Conservation (phyloP, 148 eudicot species). For the Tetragonia tetragonoides region DNA sequence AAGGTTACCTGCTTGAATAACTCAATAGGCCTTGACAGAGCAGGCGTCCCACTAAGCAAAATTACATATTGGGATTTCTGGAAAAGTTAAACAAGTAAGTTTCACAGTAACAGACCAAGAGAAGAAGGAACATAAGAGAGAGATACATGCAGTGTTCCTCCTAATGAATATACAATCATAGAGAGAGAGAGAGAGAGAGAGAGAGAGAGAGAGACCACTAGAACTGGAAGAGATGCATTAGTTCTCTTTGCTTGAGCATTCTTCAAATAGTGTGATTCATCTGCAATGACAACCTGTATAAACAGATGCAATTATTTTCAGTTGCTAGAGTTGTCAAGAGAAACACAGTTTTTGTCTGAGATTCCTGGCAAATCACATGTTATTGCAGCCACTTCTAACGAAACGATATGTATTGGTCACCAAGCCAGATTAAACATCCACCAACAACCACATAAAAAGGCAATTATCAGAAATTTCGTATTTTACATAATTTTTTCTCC, state of each 20-base stretch:
- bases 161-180: background rate
- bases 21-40: slow-evolving; percentile 95
- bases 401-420: background rate
- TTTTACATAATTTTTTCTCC: background rate
- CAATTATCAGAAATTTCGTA: background rate
- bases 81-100: slow-evolving; percentile 22
- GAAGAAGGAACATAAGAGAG: background rate
- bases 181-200: background rate
- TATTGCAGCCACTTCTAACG: background rate
- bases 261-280: slow-evolving; percentile 94
- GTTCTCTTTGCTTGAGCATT: slow-evolving; percentile 97
- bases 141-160: background rate
- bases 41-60: slow-evolving; percentile 97
- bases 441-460: slow-evolving; percentile 3
- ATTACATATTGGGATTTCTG: slow-evolving; percentile 89
- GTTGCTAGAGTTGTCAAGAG: slow-evolving; percentile 9
- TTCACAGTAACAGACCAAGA: background rate
- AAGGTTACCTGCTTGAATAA: slow-evolving; percentile 75
- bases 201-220: slow-evolving; percentile 47
- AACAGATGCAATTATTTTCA: slow-evolving; percentile 14
- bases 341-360: background rate
- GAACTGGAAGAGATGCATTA: slow-evolving; percentile 69
- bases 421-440: background rate
- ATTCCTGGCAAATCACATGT: background rate
- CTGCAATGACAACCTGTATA: slow-evolving; percentile 89